A percentile compares a stretch with the other conserved stretches of the same genome.
These are phyloP conservation scores for Thalassiosira hispida DNA, from an alignment of 352 stramenopile species.

Conservation along the genomic window DNA sequence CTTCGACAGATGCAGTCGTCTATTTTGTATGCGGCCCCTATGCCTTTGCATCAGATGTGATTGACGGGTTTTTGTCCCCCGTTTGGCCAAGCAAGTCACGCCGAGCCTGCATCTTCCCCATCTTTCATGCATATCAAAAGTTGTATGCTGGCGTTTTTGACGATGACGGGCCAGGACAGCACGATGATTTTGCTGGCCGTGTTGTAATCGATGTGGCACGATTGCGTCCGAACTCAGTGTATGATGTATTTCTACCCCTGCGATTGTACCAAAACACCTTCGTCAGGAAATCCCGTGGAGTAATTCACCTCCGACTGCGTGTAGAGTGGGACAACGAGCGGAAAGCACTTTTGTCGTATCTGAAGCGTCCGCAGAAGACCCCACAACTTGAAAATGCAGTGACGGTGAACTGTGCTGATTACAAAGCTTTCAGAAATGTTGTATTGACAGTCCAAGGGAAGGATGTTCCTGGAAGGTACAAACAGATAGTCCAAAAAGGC, in stretches of 20 bases:
- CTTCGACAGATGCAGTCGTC: constrained; percentile 43
- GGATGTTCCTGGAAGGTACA: constrained; percentile 79
- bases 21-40: constrained; percentile 57
- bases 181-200: constrained; percentile 74
- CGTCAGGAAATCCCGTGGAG: constrained; percentile 37
- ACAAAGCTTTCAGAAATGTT: constrained; percentile 77
- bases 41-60: constrained; percentile 82
- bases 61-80: constrained; percentile 58
- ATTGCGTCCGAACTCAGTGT: constrained; percentile 70
- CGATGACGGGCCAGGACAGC: constrained; percentile 56
- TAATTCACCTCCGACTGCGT: constrained; percentile 48
- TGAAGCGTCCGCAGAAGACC: constrained; percentile 35
- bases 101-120: constrained; percentile 74
- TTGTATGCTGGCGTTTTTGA: constrained; percentile 81
- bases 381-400: constrained; percentile 40
- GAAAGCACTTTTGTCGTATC: constrained; percentile 53
- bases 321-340: constrained; percentile 52
- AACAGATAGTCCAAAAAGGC: constrained; percentile 35
- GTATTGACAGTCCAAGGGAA: constrained; percentile 76
- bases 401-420: constrained; percentile 66
- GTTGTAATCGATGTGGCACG: constrained; percentile 69
- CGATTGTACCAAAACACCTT: constrained; percentile 51
- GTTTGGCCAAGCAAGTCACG: constrained; percentile 67
- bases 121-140: constrained; percentile 77
- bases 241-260: constrained; percentile 77